A percentile compares a stretch with the other conserved stretches of the same genome.
phyloP scores from a whole-genome alignment of 768 basidiomycete genomes.

The Rhodotorula taiwanensis region DNA sequence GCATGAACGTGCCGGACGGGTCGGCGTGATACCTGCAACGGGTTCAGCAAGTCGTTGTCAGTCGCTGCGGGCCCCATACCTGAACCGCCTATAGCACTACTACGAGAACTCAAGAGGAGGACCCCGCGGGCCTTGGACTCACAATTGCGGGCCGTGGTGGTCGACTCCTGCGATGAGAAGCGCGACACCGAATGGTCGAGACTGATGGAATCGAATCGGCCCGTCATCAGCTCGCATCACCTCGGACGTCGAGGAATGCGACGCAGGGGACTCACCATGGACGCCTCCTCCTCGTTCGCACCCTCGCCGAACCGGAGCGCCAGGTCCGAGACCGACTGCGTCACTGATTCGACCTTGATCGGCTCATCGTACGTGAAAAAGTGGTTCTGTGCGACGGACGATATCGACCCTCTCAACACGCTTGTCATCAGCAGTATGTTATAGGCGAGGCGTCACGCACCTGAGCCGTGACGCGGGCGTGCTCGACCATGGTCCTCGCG shows the following conservation, averaged over 20 bases:
- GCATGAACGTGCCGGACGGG: constrained; percentile 93
- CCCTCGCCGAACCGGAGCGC: constrained; percentile 97
- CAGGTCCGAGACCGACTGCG: constrained; percentile 95
- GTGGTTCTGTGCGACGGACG: constrained; percentile 59
- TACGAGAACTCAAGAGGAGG: too few species aligned
- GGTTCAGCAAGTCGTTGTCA: neutral
- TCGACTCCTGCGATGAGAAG: constrained; percentile 95
- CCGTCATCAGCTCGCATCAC: neutral
- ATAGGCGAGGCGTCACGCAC: constrained; percentile 29
- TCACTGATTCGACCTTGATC: constrained; percentile 95
- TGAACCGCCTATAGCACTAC: too few species aligned
- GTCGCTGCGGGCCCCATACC: too few species aligned
- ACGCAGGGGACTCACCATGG: constrained; percentile 60
- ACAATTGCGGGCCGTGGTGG: constrained; percentile 93
- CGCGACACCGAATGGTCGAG: constrained; percentile 96
- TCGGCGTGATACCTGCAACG: constrained; percentile 82
- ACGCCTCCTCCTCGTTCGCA: constrained; percentile 95
- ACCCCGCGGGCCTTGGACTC: too few species aligned
- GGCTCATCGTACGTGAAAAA: constrained; percentile 91
- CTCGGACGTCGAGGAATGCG: neutral
- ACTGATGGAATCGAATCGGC: constrained; percentile 46
- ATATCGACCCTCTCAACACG: too few species aligned
- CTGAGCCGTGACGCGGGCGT: constrained; percentile 83
- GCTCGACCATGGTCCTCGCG: constrained; percentile 99
- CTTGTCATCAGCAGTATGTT: too few species aligned